Evolutionary conservation across 1,284 basidiomycete species (phyloP).

Genomic region (Austroboletus niveus): DNA sequence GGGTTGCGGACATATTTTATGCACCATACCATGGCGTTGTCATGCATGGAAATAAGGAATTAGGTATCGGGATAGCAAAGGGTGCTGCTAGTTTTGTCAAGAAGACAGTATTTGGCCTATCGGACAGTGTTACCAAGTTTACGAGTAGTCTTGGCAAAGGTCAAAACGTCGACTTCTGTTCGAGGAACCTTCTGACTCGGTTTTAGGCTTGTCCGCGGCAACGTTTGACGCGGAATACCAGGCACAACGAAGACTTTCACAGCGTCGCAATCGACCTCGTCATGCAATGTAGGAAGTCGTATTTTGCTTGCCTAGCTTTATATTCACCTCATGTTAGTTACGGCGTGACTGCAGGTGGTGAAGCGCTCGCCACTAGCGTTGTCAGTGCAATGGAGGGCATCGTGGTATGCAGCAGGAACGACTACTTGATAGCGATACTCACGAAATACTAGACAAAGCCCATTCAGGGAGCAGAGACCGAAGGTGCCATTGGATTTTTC

Average conservation of each 20-base stretch:
- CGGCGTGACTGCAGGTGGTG: slow-evolving; percentile 92
- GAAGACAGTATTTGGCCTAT: slow-evolving; percentile 97
- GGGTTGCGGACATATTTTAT: slow-evolving; percentile 99
- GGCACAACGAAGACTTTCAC: slow-evolving; percentile 82
- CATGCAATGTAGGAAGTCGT: slow-evolving; percentile 78
- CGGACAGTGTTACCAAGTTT: slow-evolving; percentile 95
- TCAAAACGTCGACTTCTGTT: slow-evolving; percentile 25
- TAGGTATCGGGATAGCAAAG: slow-evolving; percentile 97
- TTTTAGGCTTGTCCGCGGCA: slow-evolving; percentile 87
- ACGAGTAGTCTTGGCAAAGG: slow-evolving; percentile 98
- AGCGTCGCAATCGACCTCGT: slow-evolving; percentile 90
- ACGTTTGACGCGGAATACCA: slow-evolving; percentile 98
- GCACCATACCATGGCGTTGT: slow-evolving; percentile 98
- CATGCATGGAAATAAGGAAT: slow-evolving; percentile 94
- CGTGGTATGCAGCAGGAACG: slow-evolving; percentile 54
- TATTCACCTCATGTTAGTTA: slow-evolving; percentile 52
- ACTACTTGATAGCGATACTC: neutral
- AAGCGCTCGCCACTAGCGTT: slow-evolving; percentile 91
- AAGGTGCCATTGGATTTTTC: slow-evolving; percentile 95
- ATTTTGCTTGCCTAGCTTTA: neutral
- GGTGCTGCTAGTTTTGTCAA: slow-evolving; percentile 98
- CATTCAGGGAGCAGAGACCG: slow-evolving; percentile 93
- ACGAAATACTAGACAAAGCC: slow-evolving; percentile 72
- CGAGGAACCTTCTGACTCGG: slow-evolving; percentile 2
- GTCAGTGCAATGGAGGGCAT: slow-evolving; percentile 97